phyloP scores from a whole-genome alignment of 192 early-diverging fungal species.

The Diversispora epigaea region DNA sequence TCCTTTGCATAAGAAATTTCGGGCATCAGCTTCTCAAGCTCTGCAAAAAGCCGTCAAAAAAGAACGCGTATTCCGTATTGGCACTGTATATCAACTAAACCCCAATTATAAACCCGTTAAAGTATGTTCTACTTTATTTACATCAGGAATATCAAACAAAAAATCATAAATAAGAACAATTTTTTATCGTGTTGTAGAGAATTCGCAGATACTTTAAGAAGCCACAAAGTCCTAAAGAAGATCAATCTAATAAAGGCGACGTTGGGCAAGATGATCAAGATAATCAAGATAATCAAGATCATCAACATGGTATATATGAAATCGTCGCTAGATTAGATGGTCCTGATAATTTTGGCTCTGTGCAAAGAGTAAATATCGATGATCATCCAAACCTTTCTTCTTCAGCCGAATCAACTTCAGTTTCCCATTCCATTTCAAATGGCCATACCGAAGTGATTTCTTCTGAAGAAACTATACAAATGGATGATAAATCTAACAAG shows the following conservation, averaged over 20 bases:
- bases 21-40: slow-evolving; percentile 48
- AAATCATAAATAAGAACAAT: neutral
- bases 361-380: neutral
- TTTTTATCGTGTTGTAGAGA: neutral
- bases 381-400: slow-evolving; percentile 5
- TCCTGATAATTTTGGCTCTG: neutral
- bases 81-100: slow-evolving; percentile 47
- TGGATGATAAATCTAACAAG: slow-evolving; percentile 8
- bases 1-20: slow-evolving; percentile 47
- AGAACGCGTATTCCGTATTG: slow-evolving; percentile 46
- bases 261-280: neutral
- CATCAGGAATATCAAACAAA: no score
- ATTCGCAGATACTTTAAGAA: neutral
- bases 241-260: neutral
- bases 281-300: neutral
- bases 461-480: neutral
- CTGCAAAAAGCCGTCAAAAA: slow-evolving; percentile 53
- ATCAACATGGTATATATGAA: slow-evolving; percentile 4
- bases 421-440: neutral
- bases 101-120: slow-evolving; percentile 46
- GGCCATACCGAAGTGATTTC: neutral
- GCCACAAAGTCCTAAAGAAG: neutral
- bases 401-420: neutral
- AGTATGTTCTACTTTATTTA: slow-evolving; percentile 21
- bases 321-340: neutral